Base-by-base conservation (phyloP, 805 yeast genomes). In the Lachancea mirantina region DNA sequence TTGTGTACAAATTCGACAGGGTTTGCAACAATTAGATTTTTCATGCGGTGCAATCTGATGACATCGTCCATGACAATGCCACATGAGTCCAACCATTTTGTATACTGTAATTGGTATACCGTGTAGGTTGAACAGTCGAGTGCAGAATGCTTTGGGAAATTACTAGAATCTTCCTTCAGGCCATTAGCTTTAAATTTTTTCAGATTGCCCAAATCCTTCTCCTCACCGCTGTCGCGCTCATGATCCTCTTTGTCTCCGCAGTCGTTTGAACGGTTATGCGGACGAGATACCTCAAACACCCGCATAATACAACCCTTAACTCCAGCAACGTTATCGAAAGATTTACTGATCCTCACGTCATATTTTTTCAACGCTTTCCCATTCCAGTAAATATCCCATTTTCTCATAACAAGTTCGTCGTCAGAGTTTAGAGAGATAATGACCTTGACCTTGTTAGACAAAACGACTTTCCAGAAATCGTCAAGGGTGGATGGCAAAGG, bases 401-500 rank as follows among this genome's bases (percentile, higher is more conserved):
- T 88, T 41, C 72, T 77, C 37, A 78, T 68, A 3, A 79, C 76
- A 41, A 80, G 72, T 51, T 89, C 96, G 40, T 64, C 63, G 38
- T 82, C 77, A 8, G 79, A 78, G 6, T 94, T 81, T 39, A 85
- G 64, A 21, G 94, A 83, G 4, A 89, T 59, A 25, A 89, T 75
- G 1, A 88, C 61, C n/a, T 81, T 76, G 6, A 76, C 69, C 3
- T 67, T 56, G 46, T 83, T 74, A 22, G 78, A 72, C 38, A 75
- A 65, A 1, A 84, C 72, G 53, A 85, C 83, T 43, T 76, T 80
- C 95, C 96, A 89, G 50, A 92, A 89, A 55, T 89, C 96, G 20
- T 79, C 82, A 26, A 79, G 68, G 0, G 97, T 89, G 14, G 72
- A 68, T 3, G 65, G 66, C 26, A 83, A 54, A 2, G 98, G 98